phyloP scores from a whole-genome alignment of 148 eudicot genomes.

The Vaccinium darrowii region DNA sequence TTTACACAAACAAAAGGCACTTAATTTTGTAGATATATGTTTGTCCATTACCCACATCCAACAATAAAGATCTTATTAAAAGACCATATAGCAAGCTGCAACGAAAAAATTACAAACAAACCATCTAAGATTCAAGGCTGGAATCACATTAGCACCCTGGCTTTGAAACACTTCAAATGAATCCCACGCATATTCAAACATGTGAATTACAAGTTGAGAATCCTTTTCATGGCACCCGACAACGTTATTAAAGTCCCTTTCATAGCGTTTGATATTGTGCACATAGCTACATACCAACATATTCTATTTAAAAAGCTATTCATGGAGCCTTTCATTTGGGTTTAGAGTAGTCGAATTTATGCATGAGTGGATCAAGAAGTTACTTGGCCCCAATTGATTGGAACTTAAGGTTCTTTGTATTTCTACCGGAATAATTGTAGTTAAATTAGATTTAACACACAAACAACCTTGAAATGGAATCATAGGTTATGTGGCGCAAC shows the following conservation, averaged over 20 bases:
- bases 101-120: not conserved
- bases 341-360: not conserved
- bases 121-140: not conserved
- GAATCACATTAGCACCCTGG: not conserved
- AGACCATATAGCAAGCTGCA: constrained; percentile 1
- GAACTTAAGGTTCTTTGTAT: not conserved
- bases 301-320: not conserved
- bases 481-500: not conserved
- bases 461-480: not conserved
- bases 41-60: not conserved
- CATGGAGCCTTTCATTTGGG: not conserved
- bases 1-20: not conserved
- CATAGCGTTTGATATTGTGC: not conserved
- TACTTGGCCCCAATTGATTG: too few species aligned
- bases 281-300: not conserved
- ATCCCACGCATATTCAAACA: not conserved
- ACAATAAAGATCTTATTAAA: not conserved
- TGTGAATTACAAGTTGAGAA: not conserved
- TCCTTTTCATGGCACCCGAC: not conserved
- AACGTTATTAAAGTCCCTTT: not conserved
- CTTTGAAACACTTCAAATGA: too few species aligned
- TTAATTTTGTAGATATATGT: not conserved
- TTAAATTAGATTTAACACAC: not conserved
- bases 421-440: not conserved
- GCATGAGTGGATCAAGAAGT: too few species aligned